These are phyloP conservation scores for Sporopachydermia quercuum DNA, from an alignment of 805 yeast species.

Conservation along the genomic window DNA sequence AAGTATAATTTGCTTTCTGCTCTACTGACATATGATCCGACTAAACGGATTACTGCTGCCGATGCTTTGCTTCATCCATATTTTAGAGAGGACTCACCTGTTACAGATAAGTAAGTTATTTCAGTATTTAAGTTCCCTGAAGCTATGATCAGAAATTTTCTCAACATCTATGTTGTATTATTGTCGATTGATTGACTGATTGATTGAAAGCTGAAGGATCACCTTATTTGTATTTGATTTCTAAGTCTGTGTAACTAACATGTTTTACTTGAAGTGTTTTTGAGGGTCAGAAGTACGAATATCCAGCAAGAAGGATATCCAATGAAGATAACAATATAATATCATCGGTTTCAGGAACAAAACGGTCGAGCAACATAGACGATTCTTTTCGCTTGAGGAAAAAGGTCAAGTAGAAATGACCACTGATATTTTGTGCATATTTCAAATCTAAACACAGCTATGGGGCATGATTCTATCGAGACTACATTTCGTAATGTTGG, in stretches of 20 bases:
- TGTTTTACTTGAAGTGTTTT: conserved; percentile 48
- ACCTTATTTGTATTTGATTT: no score
- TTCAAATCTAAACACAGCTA: no score
- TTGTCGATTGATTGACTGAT: no score
- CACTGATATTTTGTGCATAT: no score
- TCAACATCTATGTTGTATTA: no score
- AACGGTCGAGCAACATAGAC: conserved; percentile 14
- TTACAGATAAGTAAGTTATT: conserved; percentile 32
- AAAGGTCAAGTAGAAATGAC: conserved; percentile 15
- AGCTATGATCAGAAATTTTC: no score
- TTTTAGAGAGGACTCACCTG: conserved; percentile 57
- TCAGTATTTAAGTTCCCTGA: no score
- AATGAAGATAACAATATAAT: conserved; percentile 74
- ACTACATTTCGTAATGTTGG: no score
- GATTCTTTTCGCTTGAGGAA: conserved; percentile 13
- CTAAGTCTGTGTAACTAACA: no score
- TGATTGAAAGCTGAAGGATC: no score
- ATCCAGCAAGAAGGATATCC: conserved; percentile 78
- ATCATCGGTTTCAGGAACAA: conserved; percentile 19
- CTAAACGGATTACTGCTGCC: conserved; percentile 60
- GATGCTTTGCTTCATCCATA: conserved; percentile 65
- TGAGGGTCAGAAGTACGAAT: conserved; percentile 54
- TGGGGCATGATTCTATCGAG: no score
- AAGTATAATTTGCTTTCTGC: conserved; percentile 52
- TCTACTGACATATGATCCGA: conserved; percentile 73